Base-by-base conservation (phyloP, 495 filamentous ascomycete species). In the Xylaria cubensis region DNA sequence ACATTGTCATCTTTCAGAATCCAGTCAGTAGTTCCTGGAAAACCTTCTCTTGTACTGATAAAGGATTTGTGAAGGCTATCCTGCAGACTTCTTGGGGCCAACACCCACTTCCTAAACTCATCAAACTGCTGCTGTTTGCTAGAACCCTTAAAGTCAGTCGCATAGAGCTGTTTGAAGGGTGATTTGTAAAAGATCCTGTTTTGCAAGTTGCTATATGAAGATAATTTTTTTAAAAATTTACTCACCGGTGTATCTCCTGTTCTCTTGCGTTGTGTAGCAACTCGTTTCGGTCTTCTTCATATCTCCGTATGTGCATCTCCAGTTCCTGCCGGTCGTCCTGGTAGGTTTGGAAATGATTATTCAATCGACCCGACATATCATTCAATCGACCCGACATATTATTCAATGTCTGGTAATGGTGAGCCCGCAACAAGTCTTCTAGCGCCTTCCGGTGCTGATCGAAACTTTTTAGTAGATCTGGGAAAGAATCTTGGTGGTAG, bases 361-460 rank as follows among this genome's bases (percentile, higher is more conserved):
- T 65, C 0, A 74, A 29, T 58, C 58, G 71, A 34, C 39, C 63
- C 24, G 42, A 51, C 19, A 59, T 59, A 21, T 61, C 58, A 8
- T 66, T 65, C 19, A 53, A 46, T 2, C 21, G 71, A 34, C 39
- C 58, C 24, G 42, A 50, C 19, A 59, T 53, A n/a, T 61, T 32
- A 4, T 66, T 65, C 24, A 53, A 41, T 4, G 24, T 65, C 46
- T 79, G 76, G 21, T 64, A 69, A 29, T 68, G 46, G 8, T 68
- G 58, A 9, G 53, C 61, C 5, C 36, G 32, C 4, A 79, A 79
- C 17, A 78, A 73, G 8, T 73, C 78, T n/a, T 83, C 72, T 42
- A 87, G 53, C 19, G 86, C 71, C 9, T 73, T 64, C 62, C 72
- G 78, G 64, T 86, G 86, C 8, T 72, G 73, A 5, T 75, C 70